Conservation (phyloP, 202 grass and related monocot species). For the Panicum hallii region DNA sequence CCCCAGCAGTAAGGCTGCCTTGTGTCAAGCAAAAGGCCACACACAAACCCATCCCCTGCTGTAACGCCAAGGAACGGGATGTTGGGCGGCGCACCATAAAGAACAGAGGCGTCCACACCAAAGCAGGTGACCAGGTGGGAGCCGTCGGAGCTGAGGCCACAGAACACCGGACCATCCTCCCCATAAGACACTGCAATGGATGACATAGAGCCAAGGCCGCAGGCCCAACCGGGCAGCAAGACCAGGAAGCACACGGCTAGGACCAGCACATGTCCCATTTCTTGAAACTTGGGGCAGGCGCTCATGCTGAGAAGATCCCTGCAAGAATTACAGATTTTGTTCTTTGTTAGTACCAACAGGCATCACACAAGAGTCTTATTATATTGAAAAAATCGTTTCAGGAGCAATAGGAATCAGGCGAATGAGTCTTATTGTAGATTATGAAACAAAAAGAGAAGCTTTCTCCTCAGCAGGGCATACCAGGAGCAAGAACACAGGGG, state of each 20-base stretch:
- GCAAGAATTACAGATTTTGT: slow-evolving; percentile 18
- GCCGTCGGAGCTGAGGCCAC: slow-evolving; percentile 81
- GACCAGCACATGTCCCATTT: slow-evolving; percentile 45
- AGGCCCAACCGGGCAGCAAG: slow-evolving; percentile 39
- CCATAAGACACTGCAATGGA: slow-evolving; percentile 97
- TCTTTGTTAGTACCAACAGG: slow-evolving; percentile 14
- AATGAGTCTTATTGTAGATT: slow-evolving; percentile 16
- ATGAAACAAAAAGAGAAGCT: slow-evolving; percentile 26
- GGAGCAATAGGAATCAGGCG: slow-evolving; percentile 23
- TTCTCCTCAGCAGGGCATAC: background rate
- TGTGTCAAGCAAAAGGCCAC: slow-evolving; percentile 88
- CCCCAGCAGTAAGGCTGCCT: slow-evolving; percentile 98
- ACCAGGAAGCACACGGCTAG: slow-evolving; percentile 53
- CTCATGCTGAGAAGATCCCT: slow-evolving; percentile 42
- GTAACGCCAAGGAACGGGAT: slow-evolving; percentile 75
- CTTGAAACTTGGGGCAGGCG: slow-evolving; percentile 38
- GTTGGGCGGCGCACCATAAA: slow-evolving; percentile 75
- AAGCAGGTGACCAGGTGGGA: slow-evolving; percentile 88
- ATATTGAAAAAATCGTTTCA: background rate
- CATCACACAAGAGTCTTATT: slow-evolving; percentile 26
- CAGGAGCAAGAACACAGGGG: background rate
- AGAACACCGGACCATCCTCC: slow-evolving; percentile 95
- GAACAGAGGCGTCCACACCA: slow-evolving; percentile 86
- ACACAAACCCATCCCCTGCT: slow-evolving; percentile 88
- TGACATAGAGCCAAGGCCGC: slow-evolving; percentile 88